Percentiles rank a stretch among this genome's conserved stretches.
phyloP scores from a whole-genome alignment of 768 basidiomycete species.

The Pulveroboletus ravenelii region DNA sequence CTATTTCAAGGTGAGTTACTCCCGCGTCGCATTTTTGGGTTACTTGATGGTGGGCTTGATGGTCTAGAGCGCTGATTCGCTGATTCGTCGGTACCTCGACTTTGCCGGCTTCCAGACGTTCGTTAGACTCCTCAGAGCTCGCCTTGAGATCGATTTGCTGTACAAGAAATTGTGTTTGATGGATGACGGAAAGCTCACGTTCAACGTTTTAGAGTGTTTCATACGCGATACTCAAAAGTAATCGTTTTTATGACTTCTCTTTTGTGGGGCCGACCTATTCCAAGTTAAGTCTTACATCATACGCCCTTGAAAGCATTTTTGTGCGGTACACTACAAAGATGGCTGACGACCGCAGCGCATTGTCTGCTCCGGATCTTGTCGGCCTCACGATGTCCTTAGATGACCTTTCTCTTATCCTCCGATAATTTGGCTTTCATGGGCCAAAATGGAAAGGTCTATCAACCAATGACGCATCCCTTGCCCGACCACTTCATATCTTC shows the following conservation, averaged over 20 bases:
- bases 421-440: conserved; percentile 65
- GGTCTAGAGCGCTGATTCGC: conserved; percentile 57
- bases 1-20: conserved; percentile 50
- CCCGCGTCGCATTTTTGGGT: background rate
- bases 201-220: conserved; percentile 45
- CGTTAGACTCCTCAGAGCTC: conserved; percentile 75
- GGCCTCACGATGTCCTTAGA: conserved; percentile 44
- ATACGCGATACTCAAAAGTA: conserved; percentile 50
- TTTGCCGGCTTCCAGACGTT: conserved; percentile 79
- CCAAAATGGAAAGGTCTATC: conserved; percentile 50
- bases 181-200: conserved; percentile 32
- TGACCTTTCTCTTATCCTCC: conserved; percentile 71
- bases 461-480: conserved; percentile 87
- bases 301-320: conserved; percentile 35
- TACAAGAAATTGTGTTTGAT: conserved; percentile 41
- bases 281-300: conserved; percentile 34
- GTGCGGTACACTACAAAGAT: conserved; percentile 29
- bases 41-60: background rate
- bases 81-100: conserved; percentile 57
- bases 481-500: conserved; percentile 86
- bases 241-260: conserved; percentile 1
- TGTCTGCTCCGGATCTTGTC: conserved; percentile 2
- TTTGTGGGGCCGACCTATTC: conserved; percentile 11
- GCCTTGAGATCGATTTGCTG: conserved; percentile 74
- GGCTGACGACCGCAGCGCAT: background rate